Base-by-base conservation (phyloP, 2,329 filamentous ascomycete genomes). In the Fusarium sp. region DNA sequence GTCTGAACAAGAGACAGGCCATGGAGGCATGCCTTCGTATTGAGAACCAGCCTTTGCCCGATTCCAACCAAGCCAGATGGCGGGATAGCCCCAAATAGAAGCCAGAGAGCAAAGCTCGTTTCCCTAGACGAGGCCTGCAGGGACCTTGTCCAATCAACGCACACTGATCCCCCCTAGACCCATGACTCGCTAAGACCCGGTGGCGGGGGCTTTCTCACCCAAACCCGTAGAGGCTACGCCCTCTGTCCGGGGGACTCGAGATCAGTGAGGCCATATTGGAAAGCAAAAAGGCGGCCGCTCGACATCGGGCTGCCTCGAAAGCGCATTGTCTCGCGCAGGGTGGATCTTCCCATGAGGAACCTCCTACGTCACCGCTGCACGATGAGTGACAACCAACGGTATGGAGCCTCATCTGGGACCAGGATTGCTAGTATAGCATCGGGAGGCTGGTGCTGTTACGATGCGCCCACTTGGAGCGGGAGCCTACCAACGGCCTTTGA, bases 61-160 rank as follows among this genome's bases (percentile, higher is more conserved):
- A 74, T 78, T 63, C 68, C 75, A 75, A 70, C 69, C 75, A 78
- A 75, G 72, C 71, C 70, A 70, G 65, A 74, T 73, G 75, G 77
- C 73, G 71, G 70, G 67, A 78, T 77, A 64, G 66, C 77, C 76
- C 77, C 75, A 78, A 78, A 78, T 77, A 78, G 71, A 75, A 76
- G 71, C 68, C 69, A 71, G 74, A 74, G 71, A 78, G 73, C 62
- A 78, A 78, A 77, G 74, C 77, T 78, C 75, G 74, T 78, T 78
- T 75, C 74, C 66, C 68, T 78, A 78, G 71, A 78, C 76, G 77
- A 78, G 70, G 54, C 62, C 59, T 77, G 77, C 77, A 78, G 76
- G 61, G 56, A 40, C 63, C 60, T 54, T 38, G 57, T 52, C 77
- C 77, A 78, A 78, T 78, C 75, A 78, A 66, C 67, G 29, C 66